These are phyloP conservation scores for Crithidia bombi DNA, from an alignment of 208 protist genomes.

Conservation along the genomic window DNA sequence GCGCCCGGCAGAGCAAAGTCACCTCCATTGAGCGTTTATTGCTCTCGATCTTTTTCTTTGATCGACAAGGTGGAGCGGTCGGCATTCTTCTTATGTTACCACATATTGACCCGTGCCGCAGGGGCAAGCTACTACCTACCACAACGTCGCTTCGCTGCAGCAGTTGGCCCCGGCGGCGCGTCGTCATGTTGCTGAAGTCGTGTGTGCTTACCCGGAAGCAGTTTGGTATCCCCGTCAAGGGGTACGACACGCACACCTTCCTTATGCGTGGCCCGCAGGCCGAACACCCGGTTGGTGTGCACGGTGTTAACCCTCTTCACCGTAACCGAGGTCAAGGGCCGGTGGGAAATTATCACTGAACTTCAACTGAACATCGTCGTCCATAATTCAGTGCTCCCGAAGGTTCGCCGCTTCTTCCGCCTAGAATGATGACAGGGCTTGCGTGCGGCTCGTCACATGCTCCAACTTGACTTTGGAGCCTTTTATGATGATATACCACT, in stretches of 20 bases:
- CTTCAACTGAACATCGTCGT: too few species aligned
- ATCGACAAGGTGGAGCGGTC: background rate
- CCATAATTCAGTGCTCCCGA: too few species aligned
- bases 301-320: too few species aligned
- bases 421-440: too few species aligned
- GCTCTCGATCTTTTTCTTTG: background rate
- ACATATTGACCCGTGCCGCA: background rate
- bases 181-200: background rate
- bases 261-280: background rate
- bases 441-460: constrained; percentile 20
- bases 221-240: background rate
- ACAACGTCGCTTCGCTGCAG: background rate
- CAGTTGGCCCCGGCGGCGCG: background rate
- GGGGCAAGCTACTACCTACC: background rate
- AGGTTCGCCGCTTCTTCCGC: too few species aligned
- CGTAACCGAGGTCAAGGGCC: too few species aligned
- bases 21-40: background rate
- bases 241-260: background rate
- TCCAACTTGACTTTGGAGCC: too few species aligned
- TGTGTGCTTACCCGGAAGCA: too few species aligned
- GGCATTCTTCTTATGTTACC: background rate
- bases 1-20: background rate
- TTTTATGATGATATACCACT: constrained; percentile 44
- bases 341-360: too few species aligned
- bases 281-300: background rate